Conservation (phyloP, 2,329 filamentous ascomycete genomes). For the Periglandula ipomoeae region DNA sequence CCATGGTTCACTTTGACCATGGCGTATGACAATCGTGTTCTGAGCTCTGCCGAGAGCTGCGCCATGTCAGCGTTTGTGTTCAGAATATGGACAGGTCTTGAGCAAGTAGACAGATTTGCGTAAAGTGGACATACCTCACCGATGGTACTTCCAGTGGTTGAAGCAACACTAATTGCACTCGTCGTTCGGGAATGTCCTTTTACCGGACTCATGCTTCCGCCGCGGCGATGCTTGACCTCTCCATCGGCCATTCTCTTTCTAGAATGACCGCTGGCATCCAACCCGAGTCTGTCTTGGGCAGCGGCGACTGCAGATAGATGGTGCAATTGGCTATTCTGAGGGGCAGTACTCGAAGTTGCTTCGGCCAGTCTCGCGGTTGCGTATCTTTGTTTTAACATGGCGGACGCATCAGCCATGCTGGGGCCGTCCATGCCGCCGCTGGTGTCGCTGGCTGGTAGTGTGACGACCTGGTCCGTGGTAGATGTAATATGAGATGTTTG, state of each 20-base stretch:
- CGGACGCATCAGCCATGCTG: constrained; percentile 11
- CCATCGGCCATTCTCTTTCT: constrained; percentile 74
- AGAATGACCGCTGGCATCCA: constrained; percentile 27
- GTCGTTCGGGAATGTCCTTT: constrained; percentile 60
- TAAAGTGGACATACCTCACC: constrained; percentile 54
- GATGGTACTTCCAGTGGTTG: constrained; percentile 57
- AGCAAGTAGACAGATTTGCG: neutral
- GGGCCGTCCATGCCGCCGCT: constrained; percentile 10
- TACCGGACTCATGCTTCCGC: constrained; percentile 35
- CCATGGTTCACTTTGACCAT: constrained; percentile 90
- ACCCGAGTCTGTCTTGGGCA: constrained; percentile 38
- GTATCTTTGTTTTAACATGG: constrained; percentile 8
- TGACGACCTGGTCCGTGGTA: constrained; percentile 18
- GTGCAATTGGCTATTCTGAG: constrained; percentile 47
- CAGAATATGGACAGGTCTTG: neutral
- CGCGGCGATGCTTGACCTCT: constrained; percentile 49
- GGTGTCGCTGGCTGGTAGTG: constrained; percentile 19
- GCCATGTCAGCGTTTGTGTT: constrained; percentile 11
- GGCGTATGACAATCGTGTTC: constrained; percentile 79
- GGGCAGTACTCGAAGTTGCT: constrained; percentile 22
- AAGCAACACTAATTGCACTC: constrained; percentile 55
- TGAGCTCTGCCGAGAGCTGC: constrained; percentile 69
- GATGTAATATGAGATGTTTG: constrained; percentile 20
- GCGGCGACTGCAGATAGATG: constrained; percentile 51
- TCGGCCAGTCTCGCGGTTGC: neutral